Evolutionary conservation across 768 basidiomycete genomes (phyloP).

Genomic region (Collybiopsis confluens): DNA sequence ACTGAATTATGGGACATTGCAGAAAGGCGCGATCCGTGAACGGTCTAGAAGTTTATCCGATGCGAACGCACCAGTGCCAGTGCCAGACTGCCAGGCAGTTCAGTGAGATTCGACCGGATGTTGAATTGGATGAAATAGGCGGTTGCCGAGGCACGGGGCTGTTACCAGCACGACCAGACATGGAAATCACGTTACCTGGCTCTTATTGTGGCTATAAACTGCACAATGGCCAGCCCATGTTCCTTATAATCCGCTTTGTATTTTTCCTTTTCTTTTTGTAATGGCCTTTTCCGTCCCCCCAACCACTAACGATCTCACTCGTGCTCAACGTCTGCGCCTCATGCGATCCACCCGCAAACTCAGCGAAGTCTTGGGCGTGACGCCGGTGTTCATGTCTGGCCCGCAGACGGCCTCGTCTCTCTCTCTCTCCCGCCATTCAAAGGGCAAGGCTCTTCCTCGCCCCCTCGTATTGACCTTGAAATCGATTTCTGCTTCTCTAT

Average conservation of each 20-base stretch:
- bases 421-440: not conserved
- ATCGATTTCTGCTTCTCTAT: conserved; percentile 2
- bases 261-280: not conserved
- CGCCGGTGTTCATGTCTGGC: conserved; percentile 24
- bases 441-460: conserved; percentile 8
- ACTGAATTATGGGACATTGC: not conserved
- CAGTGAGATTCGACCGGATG: too few species aligned
- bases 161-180: not conserved
- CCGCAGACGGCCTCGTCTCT: too few species aligned
- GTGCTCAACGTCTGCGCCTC: conserved; percentile 37
- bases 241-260: not conserved
- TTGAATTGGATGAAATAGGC: too few species aligned
- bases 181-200: not conserved
- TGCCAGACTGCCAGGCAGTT: too few species aligned
- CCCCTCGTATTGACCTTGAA: conserved; percentile 8
- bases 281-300: not conserved
- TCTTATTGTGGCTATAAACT: not conserved
- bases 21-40: not conserved
- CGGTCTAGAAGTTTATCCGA: too few species aligned
- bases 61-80: too few species aligned
- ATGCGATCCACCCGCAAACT: conserved; percentile 57
- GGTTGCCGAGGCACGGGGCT: too few species aligned
- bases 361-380: conserved; percentile 46
- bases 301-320: not conserved
- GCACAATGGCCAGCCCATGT: not conserved